Base-by-base conservation (phyloP, 2,329 filamentous ascomycete genomes). In the Penicillium frequentans region DNA sequence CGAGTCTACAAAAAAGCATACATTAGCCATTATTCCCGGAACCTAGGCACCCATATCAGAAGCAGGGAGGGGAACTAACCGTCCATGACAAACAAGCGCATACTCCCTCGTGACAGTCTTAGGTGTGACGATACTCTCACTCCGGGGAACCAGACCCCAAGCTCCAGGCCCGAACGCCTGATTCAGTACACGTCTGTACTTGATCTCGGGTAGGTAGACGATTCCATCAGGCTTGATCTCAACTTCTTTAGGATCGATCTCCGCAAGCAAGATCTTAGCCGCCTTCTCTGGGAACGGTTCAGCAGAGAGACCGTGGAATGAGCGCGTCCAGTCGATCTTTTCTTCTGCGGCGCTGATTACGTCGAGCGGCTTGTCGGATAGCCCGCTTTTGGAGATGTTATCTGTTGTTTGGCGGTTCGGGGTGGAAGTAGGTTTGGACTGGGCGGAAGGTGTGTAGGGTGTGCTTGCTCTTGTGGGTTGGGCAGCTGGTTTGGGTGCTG, bases 181-280 rank as follows among this genome's bases (percentile, higher is more conserved):
- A 54, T 98, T 97, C 68, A 99, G 77, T 62, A 96, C 93, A 61
- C 93, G 82, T 45, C 95, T 82, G 78, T 99, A 99, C 79, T 98
- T 97, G 81, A 99, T 98, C 82, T 99, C 95, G 13, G 95, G 95
- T 57, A 99, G 81, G 74, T 98, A 99, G 58, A 98, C 81, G 65
- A 99, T 93, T 33, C 95, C 95, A 78, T 99, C 95, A 31, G 95
- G 93, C 80, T 99, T 99, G 72, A 99, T 89, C 80, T 99, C 95
- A 54, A 99, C 87, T 75, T 98, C 93, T 48, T 87, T 83, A 0
- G 84, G 77, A 53, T 86, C 78, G 13, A 96, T 73, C 1, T 87
- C 86, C 55, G 84, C 80, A 60, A 90, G 83, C 47, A 97, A 82
- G 21, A 90, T 82, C 16, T 86, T 82, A 10, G 85, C 82, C 52